Evolutionary conservation across 2,329 filamentous ascomycete species (phyloP), one percentile per base, ranked within the genome.

Genomic region (Didymella keratinophila): DNA sequence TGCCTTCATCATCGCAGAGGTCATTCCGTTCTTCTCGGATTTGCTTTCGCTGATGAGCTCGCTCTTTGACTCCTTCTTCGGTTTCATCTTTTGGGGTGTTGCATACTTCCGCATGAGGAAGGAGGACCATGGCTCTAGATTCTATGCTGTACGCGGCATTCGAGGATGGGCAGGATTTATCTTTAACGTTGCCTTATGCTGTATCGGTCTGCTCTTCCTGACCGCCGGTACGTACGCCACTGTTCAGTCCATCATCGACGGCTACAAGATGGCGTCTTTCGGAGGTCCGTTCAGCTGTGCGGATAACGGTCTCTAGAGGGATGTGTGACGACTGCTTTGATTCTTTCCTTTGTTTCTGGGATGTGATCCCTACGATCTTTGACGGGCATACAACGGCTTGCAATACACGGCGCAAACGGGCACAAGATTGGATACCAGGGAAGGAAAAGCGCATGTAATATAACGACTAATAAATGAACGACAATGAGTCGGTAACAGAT

Each of bases 81-180:
- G 93, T 23, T 97, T 97, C 82, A 96, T 97, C 72, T 97, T 97
- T 82, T 97, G 91, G 91, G 91, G 89, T 12, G 84, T 92, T 1
- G 91, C 90, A 0, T 94, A 92, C 72, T 85, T 93, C 71, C 85
- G 89, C 55, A 91, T 94, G 89, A 84, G 90, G 46, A 80, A 79
- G 20, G 89, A 85, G 1, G 89, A 91, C 62, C 83, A 86, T 34
- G 82, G 83, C 7, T 72, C 82, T 2, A 78, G 80, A 0, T 82
- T 85, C 30, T 82, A 84, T 49, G 83, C 81, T 62, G 79, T 78
- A 1, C 80, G 84, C 32, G 86, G 84, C 46, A 69, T 87, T 32
- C 78, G 75, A 39, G 82, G 84, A 34, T 82, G 80, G 51, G 45
- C 85, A 8, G 84, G 86, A 42, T 82, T 87, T n/a, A 76, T 79